Base-by-base conservation (phyloP, 345 rosid genomes). In the Dovyalis caffra region DNA sequence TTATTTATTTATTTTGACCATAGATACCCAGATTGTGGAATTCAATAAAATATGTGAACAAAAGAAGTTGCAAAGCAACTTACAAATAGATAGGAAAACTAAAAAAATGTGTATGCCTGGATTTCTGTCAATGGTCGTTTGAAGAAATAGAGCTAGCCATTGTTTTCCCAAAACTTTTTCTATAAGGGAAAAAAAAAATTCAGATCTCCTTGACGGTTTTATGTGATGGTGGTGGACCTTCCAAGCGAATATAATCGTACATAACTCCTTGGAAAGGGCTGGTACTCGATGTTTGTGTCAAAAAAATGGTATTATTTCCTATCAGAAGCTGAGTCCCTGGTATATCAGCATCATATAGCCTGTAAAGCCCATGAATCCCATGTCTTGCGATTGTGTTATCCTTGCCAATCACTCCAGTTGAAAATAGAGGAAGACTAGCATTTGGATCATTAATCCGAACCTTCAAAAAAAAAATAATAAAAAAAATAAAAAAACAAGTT, bases 321-420 rank as follows among this genome's bases (percentile, higher is more conserved):
- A 70, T 51, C 10, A 64, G 62, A 14, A 79, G 47, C 38, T 33
- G 47, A 18, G 71, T 37, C 6, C 72, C 78, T 2, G 76, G 68
- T 35, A 74, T 28, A 23, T 64, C 61, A 28, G 70, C 75, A 64
- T 57, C 32, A 63, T 47, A 74, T 32, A 79, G 66, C 75, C 82
- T 31, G 68, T 74, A 79, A 28, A 79, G 60, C 32, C 82, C 82
- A 25, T 79, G 82, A 38, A 69, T 70, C 37, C 82, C 82, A 40
- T 79, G 82, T 72, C 82, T 79, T 23, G 82, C 82, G 34, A 79
- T 79, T 5, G 82, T 40, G 58, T 79, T 79, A 64, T 79, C 82
- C 66, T 66, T 74, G 4, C 82, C 82, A 15, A 79, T 74, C 8
- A 43, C 14, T 38, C 82, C 82, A 2, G 72, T 74, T 21, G 78